Conservation (phyloP, 345 rosid species). For the Euphorbia peplus region DNA sequence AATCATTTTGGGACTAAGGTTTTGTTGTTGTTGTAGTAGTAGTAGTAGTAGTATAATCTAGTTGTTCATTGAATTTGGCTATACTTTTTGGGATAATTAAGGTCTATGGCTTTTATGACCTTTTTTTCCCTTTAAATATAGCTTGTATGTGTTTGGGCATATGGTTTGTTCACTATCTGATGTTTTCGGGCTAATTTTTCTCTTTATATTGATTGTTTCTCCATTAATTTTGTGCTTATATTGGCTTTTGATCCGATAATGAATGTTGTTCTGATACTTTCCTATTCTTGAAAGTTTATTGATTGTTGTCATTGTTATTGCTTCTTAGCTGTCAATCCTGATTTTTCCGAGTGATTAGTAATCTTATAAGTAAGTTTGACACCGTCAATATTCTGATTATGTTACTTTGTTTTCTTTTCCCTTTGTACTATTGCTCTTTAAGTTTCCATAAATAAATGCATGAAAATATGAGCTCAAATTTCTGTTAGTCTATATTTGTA, state of each 20-base stretch:
- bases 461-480: not conserved
- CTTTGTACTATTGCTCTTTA: not conserved
- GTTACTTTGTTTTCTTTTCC: not conserved
- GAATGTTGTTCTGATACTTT: slow-evolving; percentile 10
- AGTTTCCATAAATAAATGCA: not conserved
- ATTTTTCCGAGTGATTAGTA: not conserved
- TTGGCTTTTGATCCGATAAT: slow-evolving; percentile 6
- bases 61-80: not conserved
- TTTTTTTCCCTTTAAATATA: not conserved
- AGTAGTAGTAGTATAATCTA: not conserved
- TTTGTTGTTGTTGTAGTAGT: not conserved
- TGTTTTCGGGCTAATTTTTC: not conserved
- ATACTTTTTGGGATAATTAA: not conserved
- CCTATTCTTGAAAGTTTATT: slow-evolving; percentile 12
- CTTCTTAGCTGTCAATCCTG: not conserved
- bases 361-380: no score
- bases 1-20: no score
- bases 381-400: not conserved
- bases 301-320: slow-evolving; percentile 3
- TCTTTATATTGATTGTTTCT: not conserved
- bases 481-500: not conserved
- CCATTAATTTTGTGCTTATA: not conserved
- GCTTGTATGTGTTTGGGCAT: not conserved
- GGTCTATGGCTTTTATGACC: not conserved
- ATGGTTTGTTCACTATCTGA: not conserved